Evolutionary conservation across 1,139 yeast species (phyloP), one percentile per base, ranked within the genome.

Genomic region (Blastobotrys serpentis): DNA sequence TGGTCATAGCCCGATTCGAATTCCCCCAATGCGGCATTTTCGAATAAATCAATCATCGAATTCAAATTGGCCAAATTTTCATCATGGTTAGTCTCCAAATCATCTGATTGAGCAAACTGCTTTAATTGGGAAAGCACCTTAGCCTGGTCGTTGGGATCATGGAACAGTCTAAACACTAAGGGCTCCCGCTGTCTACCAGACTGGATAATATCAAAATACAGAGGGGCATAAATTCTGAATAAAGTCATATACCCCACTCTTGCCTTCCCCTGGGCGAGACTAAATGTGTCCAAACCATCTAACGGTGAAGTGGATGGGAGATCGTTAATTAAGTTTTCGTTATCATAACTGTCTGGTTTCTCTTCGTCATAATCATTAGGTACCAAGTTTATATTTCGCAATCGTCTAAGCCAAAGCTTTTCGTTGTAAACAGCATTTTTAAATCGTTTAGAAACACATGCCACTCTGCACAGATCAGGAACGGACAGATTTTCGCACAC

Each of bases 21-120:
- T 57, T 88, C 96, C 43, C 81, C 69, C 29, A 86, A 63, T 6
- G 86, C 75, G 0, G 94, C 88, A 60, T 78, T 84, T 47, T 85
- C 85, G 62, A 87, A 86, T 33, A 86, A 72, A 59, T 85, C 94
- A 43, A 81, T 67, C n/a, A 83, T 72, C 1, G 84, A 73, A 33
- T 73, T 74, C 44, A 84, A 67, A 55, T 79, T 76, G 44, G 75
- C 79, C 29, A 72, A 61, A 19, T 73, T 73, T 4, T 67, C 61
- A 19, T 64, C 61, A 50, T 68, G 66, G 45, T 56, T 66, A 60
- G 66, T 72, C 50, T 69, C 61, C 55, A 55, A 52, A 47, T 71
- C 56, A 40, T 67, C 81, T 34, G 74, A 70, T 43, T 67, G 65
- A 7, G 74, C 67, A 16, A 78, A 60, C 22, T 56, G 51, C 43